Evolutionary conservation across 2,329 filamentous ascomycete genomes (phyloP), one percentile per base, ranked within the genome.

Genomic region (Tolypocladium tundrense): DNA sequence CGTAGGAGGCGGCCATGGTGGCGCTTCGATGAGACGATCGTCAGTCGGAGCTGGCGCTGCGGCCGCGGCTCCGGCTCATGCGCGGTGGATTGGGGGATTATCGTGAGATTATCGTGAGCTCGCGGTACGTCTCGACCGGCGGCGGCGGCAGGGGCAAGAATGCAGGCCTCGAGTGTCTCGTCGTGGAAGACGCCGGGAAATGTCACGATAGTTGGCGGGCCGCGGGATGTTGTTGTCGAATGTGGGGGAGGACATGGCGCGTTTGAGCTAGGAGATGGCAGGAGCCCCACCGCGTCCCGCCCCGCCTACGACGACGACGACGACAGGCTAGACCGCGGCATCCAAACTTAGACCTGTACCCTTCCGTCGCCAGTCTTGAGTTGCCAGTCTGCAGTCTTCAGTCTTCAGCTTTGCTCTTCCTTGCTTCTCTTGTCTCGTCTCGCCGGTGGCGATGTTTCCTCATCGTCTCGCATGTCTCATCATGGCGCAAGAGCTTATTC

Each of bases 1-100:
- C 71, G 72, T 84, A 84, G 40, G 74, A 72, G 37, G 70, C 62
- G 54, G 70, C 60, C 53, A 67, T 64, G 55, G 64, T 61, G 58
- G 64, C 60, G 19, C 67, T 10, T 57, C 31, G 66, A 61, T 54
- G 66, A 62, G 57, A 60, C 61, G 55, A 65, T 58, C 13, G 64
- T 58, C 60, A 63, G 27, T 51, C 48, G 48, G 27, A 33, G 48
- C 27, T 3, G 43, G 24, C 43, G 43, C 43, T 27, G 13, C 0
- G 31, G 43, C 3, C 43, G 21, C 21, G 24, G 45, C 48, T 35
- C 48, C 33, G 16, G 4, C 14, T 40, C 39, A 16, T 40, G 39
- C 14, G 14, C 13, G 4, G 37, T 6, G 39, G 19, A 52, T 14
- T 4, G 48, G 33, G 53, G 40, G 14, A 54, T 43, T 54, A 35